Base-by-base conservation (phyloP, 164 flowering plant species). In the Santalum album region DNA sequence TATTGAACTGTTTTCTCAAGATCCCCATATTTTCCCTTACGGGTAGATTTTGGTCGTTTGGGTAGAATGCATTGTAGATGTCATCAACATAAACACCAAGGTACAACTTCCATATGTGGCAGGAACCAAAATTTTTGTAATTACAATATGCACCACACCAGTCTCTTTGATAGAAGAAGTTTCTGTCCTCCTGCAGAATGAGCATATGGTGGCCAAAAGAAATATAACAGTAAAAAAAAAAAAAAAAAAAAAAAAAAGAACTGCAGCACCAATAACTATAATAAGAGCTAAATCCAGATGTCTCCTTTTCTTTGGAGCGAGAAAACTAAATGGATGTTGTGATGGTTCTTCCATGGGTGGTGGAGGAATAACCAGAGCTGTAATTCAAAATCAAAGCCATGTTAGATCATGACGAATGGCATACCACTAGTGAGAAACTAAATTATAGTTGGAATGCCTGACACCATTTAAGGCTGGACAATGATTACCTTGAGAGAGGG, bases 401-500 rank as follows among this genome's bases (percentile, higher is more conserved):
- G 14, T 50, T 48, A 58, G n/a, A n/a, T n/a, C n/a, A n/a, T n/a
- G n/a, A n/a, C n/a, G n/a, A n/a, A n/a, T n/a, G n/a, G n/a, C n/a
- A n/a, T n/a, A n/a, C n/a, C n/a, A n/a, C n/a, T n/a, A n/a, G n/a
- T n/a, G n/a, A n/a, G n/a, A n/a, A n/a, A n/a, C n/a, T n/a, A n/a
- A n/a, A n/a, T n/a, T n/a, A 12, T 32, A 32, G 36, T 32, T 32
- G 36, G 36, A 32, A 32, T 29, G 4, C 19, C n/a, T 23, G 32
- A 53, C 15, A 29, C 10, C 19, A 26, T 10, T 45, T 25, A 53
- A 57, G 40, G 38, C 35, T 25, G 24, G 55, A 46, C 44, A 1
- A 59, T 46, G 59, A 54, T 77, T 79, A 92, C 98, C 95, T 59
- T 56, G 81, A 54, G 92, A 72, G 58, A 75, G 80, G 54, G 62